A percentile compares a stretch with the other conserved stretches of the same genome.
Conservation (phyloP, 2,329 filamentous ascomycete species). For the Penicillium sp. region DNA sequence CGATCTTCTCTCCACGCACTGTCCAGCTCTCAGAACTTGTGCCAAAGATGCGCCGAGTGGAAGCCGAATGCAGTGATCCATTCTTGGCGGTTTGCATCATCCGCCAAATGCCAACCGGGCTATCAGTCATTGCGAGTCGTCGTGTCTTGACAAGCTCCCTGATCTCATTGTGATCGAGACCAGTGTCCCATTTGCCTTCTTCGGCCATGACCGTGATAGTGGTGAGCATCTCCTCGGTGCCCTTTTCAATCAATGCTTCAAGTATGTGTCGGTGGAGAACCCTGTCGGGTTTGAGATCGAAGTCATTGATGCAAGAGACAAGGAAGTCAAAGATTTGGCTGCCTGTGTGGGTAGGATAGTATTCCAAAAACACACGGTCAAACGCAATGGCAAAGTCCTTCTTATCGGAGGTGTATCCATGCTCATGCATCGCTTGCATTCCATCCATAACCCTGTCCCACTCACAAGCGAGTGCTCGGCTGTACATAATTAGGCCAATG, state of each 20-base stretch:
- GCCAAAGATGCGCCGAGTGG: slow-evolving; percentile 39
- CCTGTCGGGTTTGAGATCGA: slow-evolving; percentile 38
- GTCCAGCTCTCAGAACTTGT: slow-evolving; percentile 19
- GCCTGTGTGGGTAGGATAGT: slow-evolving; percentile 39
- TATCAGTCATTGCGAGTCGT: slow-evolving; percentile 35
- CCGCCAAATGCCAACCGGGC: slow-evolving; percentile 42
- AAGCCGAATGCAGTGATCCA: slow-evolving; percentile 32
- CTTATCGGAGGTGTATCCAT: slow-evolving; percentile 30
- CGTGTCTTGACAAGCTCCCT: slow-evolving; percentile 36
- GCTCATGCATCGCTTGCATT: slow-evolving; percentile 40
- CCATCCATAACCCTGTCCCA: slow-evolving; percentile 43
- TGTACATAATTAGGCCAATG: slow-evolving; percentile 39
- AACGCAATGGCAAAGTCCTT: slow-evolving; percentile 36
- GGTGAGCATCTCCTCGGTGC: slow-evolving; percentile 32
- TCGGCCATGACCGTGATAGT: slow-evolving; percentile 34
- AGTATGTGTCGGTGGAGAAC: slow-evolving; percentile 44
- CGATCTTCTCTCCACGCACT: slow-evolving; percentile 12
- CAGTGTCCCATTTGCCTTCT: slow-evolving; percentile 35
- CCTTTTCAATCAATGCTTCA: slow-evolving; percentile 43
- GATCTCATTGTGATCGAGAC: slow-evolving; percentile 32
- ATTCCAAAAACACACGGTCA: slow-evolving; percentile 45
- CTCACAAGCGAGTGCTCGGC: slow-evolving; percentile 39
- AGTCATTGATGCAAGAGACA: slow-evolving; percentile 36
- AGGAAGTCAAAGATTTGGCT: slow-evolving; percentile 38
- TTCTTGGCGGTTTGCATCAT: slow-evolving; percentile 42